These are phyloP conservation scores for Metschnikowia arizonensis DNA, from an alignment of 805 yeast species.

Conservation along the genomic window DNA sequence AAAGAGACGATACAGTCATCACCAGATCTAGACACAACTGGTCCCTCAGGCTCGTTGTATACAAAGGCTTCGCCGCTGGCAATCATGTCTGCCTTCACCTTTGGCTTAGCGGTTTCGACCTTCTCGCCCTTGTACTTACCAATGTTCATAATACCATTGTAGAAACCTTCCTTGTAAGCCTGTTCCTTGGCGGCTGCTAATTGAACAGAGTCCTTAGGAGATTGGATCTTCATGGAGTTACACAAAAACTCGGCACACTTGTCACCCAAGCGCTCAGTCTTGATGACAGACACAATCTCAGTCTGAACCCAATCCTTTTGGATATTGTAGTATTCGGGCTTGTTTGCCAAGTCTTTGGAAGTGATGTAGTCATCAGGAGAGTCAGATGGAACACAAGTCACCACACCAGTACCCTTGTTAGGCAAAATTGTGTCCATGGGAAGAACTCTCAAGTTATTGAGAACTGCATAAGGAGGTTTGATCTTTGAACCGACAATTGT, in stretches of 20 bases:
- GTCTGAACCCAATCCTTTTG: slow-evolving; percentile 79
- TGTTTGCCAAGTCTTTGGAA: slow-evolving; percentile 73
- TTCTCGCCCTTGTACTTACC: slow-evolving; percentile 86
- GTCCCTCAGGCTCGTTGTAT: slow-evolving; percentile 91
- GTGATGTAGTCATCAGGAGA: slow-evolving; percentile 97
- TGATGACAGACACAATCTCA: slow-evolving; percentile 69
- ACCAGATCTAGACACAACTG: slow-evolving; percentile 90
- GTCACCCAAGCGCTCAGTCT: slow-evolving; percentile 84
- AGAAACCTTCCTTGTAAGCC: slow-evolving; percentile 95
- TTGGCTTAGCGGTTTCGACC: slow-evolving; percentile 87
- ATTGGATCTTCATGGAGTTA: slow-evolving; percentile 83
- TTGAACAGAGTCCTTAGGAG: slow-evolving; percentile 86
- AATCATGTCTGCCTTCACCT: slow-evolving; percentile 77
- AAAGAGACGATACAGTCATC: slow-evolving; percentile 94
- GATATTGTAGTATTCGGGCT: slow-evolving; percentile 86
- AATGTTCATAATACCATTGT: slow-evolving; percentile 74
- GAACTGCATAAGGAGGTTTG: slow-evolving; percentile 73
- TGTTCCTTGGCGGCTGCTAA: slow-evolving; percentile 90
- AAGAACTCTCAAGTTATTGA: slow-evolving; percentile 69
- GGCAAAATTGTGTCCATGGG: slow-evolving; percentile 98
- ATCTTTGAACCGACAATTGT: slow-evolving; percentile 82
- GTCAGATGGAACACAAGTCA: slow-evolving; percentile 97
- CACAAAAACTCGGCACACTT: slow-evolving; percentile 79
- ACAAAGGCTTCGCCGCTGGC: slow-evolving; percentile 76
- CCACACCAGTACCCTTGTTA: slow-evolving; percentile 97